Conservation (phyloP, 768 basidiomycete species). For the Serendipita sp. region DNA sequence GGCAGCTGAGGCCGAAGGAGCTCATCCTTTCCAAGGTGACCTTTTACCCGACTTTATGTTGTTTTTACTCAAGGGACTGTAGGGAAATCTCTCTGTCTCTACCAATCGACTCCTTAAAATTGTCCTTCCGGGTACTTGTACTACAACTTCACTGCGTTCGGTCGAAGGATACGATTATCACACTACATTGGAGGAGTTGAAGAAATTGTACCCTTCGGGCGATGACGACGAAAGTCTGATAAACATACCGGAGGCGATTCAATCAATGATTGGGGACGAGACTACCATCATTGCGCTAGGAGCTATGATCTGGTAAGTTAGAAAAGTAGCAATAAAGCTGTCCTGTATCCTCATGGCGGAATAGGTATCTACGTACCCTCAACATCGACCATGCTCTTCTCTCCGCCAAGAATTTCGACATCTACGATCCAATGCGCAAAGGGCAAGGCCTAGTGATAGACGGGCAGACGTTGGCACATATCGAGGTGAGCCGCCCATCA, state of each 20-base stretch:
- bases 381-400: conserved; percentile 94
- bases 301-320: conserved; percentile 68
- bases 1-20: conserved; percentile 84
- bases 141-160: conserved; percentile 76
- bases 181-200: conserved; percentile 51
- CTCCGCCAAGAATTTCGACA: conserved; percentile 93
- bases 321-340: not conserved
- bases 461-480: conserved; percentile 86
- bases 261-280: conserved; percentile 47
- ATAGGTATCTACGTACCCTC: conserved; percentile 72
- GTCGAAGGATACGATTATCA: conserved; percentile 72
- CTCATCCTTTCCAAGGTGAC: conserved; percentile 74
- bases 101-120: conserved; percentile 72
- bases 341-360: not conserved
- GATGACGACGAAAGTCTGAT: conserved; percentile 20
- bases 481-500: conserved; percentile 45
- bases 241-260: conserved; percentile 54
- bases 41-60: conserved; percentile 7
- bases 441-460: conserved; percentile 70
- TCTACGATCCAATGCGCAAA: conserved; percentile 87
- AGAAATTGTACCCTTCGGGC: conserved; percentile 37
- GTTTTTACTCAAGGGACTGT: conserved; percentile 7
- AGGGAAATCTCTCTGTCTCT: conserved; percentile 76
- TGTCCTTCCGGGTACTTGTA: conserved; percentile 60
- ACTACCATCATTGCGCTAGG: conserved; percentile 75